phyloP scores from a whole-genome alignment of 2,329 filamentous ascomycete species.

The Daldinia eschscholtzii region DNA sequence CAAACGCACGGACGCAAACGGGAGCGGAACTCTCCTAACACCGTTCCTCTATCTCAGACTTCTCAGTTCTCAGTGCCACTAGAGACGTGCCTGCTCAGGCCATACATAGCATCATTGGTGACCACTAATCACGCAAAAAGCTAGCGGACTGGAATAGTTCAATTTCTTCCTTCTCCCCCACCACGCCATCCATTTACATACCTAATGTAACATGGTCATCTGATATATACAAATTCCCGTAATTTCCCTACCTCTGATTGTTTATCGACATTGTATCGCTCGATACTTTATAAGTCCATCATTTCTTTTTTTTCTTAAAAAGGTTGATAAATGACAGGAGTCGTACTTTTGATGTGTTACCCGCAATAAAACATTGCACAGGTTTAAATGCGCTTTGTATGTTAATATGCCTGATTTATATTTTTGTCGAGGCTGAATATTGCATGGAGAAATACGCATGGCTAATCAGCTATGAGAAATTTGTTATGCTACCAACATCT shows the following conservation, averaged over 20 bases:
- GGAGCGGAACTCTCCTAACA: constrained; percentile 40
- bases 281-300: not conserved
- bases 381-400: not conserved
- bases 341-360: not conserved
- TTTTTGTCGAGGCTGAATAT: constrained; percentile 25
- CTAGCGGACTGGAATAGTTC: constrained; percentile 16
- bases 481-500: constrained; percentile 19
- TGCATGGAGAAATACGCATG: constrained; percentile 30
- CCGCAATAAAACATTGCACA: no score
- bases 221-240: constrained; percentile 13
- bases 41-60: constrained; percentile 1
- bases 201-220: constrained; percentile 15
- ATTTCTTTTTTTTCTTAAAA: no score
- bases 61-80: not conserved
- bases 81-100: constrained; percentile 11
- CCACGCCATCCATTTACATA: constrained; percentile 37
- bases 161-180: constrained; percentile 24
- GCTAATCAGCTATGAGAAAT: constrained; percentile 1
- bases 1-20: constrained; percentile 33
- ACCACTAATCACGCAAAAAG: constrained; percentile 37
- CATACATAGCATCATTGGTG: constrained; percentile 37
- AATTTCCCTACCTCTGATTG: not conserved
- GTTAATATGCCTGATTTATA: constrained; percentile 2
- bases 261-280: not conserved
- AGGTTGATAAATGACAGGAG: not conserved